Base-by-base conservation (phyloP, 768 basidiomycete species). In the Plicaturopsis crispa region DNA sequence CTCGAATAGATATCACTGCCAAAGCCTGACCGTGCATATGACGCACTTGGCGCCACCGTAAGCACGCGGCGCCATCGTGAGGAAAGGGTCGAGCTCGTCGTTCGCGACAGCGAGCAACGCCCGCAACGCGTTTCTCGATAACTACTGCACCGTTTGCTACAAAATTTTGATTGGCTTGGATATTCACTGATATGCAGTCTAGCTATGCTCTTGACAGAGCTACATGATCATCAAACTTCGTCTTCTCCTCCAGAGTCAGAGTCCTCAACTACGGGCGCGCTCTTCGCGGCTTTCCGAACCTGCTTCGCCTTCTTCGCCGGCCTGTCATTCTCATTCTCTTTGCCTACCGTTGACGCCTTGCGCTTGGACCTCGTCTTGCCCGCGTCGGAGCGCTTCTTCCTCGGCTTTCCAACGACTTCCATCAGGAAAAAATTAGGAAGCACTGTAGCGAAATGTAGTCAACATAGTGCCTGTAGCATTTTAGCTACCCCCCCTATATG, bases 301-400 rank as follows among this genome's bases (percentile, higher is more conserved):
- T 14, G 8, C 14, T 28, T 28, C 10, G 26, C 26, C 26, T 14
- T 8, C 26, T 28, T 28, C 26, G 10, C 14, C 26, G 26, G 26
- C 14, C n/a, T n/a, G n/a, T n/a, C n/a, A n/a, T 28, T 8, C 26
- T 28, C 26, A 28, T 28, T 28, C 26, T 28, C 26, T 14, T 28
- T 28, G 14, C 26, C 26, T n/a, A n/a, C n/a, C n/a, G n/a, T n/a
- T 8, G 26, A 28, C 14, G 26, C 8, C 14, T 40, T 40, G 3
- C 21, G 30, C 31, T 24, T 10, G n/a, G n/a, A n/a, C n/a, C n/a
- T n/a, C n/a, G n/a, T n/a, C 14, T 33, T 30, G 11, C 39, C 39
- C 14, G 17, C 12, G 30, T 40, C 39, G 3, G 19, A 32, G 17
- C 39, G 20, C 16, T 19, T 33, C 16, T 33, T 32, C 5, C 39